Percentiles rank a stretch among this genome's conserved stretches.
phyloP scores from a whole-genome alignment of 2,329 filamentous ascomycete genomes.

The Fusarium citri region DNA sequence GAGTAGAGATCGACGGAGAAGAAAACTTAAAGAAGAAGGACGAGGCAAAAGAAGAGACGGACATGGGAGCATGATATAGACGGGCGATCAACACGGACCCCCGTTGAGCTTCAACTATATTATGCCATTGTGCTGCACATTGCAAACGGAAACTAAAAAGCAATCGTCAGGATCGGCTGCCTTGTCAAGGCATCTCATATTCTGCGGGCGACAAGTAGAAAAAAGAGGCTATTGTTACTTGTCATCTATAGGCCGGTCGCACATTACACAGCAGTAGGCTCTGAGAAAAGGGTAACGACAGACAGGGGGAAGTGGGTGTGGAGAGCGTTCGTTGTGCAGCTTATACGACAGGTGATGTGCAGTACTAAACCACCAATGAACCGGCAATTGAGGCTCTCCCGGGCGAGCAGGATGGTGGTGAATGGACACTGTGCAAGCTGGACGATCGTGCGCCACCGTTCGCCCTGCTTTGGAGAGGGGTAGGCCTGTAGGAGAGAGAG shows the following conservation, averaged over 20 bases:
- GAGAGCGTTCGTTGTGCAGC: slow-evolving; percentile 27
- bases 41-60: slow-evolving; percentile 33
- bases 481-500: slow-evolving; percentile 23
- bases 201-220: slow-evolving; percentile 42
- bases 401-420: slow-evolving; percentile 11
- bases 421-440: slow-evolving; percentile 40
- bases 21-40: slow-evolving; percentile 31
- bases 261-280: slow-evolving; percentile 38
- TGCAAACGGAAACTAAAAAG: not conserved
- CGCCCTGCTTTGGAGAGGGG: slow-evolving; percentile 42
- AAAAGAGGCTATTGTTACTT: slow-evolving; percentile 27
- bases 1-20: slow-evolving; percentile 33
- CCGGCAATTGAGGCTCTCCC: slow-evolving; percentile 39
- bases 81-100: slow-evolving; percentile 10
- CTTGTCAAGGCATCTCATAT: slow-evolving; percentile 35
- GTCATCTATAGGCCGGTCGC: slow-evolving; percentile 30
- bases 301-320: slow-evolving; percentile 36
- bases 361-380: slow-evolving; percentile 20
- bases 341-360: slow-evolving; percentile 27
- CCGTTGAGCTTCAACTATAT: slow-evolving; percentile 5
- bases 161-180: slow-evolving; percentile 28
- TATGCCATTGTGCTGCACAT: slow-evolving; percentile 15
- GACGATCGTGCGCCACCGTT: slow-evolving; percentile 41
- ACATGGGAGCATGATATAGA: slow-evolving; percentile 39
- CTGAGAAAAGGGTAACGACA: slow-evolving; percentile 13